Conservation (phyloP, 139 green algal species). For the Limnomonas spitsbergensis region DNA sequence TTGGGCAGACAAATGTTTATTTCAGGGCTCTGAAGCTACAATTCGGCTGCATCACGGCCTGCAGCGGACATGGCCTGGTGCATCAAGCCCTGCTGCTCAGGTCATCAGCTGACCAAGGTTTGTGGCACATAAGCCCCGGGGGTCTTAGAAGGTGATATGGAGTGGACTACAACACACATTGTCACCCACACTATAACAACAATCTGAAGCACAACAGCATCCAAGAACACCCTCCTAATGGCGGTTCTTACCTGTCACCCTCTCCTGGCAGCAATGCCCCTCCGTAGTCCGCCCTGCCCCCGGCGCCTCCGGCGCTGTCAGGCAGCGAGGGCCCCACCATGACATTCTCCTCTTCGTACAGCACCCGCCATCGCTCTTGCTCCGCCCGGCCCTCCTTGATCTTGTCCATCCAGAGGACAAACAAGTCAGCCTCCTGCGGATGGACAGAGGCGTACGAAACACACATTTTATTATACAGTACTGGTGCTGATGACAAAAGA, state of each 20-base stretch:
- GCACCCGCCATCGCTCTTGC: conserved; percentile 31
- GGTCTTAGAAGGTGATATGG: neutral
- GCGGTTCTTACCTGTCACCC: conserved; percentile 33
- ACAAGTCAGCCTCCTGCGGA: conserved; percentile 57
- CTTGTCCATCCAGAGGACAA: conserved; percentile 43
- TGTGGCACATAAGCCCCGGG: no score
- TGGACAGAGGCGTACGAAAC: neutral
- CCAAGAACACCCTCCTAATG: no score
- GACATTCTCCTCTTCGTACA: conserved; percentile 48
- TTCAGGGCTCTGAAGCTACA: neutral
- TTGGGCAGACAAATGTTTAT: no score
- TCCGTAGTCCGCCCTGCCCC: conserved; percentile 43
- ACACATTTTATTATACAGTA: neutral
- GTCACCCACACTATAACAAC: neutral
- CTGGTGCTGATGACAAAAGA: neutral
- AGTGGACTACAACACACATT: neutral
- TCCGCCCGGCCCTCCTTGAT: conserved; percentile 23
- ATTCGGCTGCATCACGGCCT: neutral
- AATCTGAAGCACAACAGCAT: no score
- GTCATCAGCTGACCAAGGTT: no score
- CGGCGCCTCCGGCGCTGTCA: neutral
- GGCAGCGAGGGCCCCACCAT: conserved; percentile 59
- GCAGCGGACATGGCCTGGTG: no score
- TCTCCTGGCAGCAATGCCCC: conserved; percentile 57
- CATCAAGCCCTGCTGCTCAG: no score